Evolutionary conservation across 2,329 filamentous ascomycete species (phyloP).

Genomic region (Moelleriella libera): DNA sequence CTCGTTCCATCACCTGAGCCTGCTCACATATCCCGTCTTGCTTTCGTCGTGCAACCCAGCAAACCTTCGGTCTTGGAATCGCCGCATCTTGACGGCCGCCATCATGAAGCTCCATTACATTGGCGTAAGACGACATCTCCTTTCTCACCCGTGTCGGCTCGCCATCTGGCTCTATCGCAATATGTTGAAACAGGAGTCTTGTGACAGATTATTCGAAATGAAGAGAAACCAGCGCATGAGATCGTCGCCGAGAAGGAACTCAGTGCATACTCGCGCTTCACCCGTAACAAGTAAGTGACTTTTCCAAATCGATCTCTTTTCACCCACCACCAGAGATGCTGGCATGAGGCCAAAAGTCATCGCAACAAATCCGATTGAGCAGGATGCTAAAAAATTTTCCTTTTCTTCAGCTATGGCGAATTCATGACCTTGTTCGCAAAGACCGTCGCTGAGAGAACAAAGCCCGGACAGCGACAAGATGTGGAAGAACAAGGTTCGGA

Average conservation of each 20-base stretch:
- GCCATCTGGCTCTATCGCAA: neutral
- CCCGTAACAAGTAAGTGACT: conserved; percentile 50
- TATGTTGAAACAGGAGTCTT: neutral
- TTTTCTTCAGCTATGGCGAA: conserved; percentile 27
- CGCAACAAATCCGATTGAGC: too few species aligned
- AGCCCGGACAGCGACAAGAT: conserved; percentile 69
- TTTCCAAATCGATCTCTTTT: too few species aligned
- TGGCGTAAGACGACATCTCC: conserved; percentile 44
- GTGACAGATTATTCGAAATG: conserved; percentile 65
- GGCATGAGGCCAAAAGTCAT: too few species aligned
- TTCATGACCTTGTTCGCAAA: conserved; percentile 79
- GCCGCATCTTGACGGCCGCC: conserved; percentile 6
- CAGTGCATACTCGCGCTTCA: conserved; percentile 68
- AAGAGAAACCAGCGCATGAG: conserved; percentile 61
- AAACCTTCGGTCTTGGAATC: neutral
- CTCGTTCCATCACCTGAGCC: too few species aligned
- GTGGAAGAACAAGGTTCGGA: conserved; percentile 62
- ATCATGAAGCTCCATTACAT: conserved; percentile 83
- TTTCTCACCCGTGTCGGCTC: conserved; percentile 4
- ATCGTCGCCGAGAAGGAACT: conserved; percentile 66
- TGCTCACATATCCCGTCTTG: neutral
- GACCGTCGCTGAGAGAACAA: conserved; percentile 75
- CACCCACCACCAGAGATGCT: too few species aligned
- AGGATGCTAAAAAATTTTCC: neutral
- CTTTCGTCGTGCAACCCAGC: neutral